Evolutionary conservation across 768 basidiomycete genomes (phyloP).

Genomic region (Tylopilus subfusipes): DNA sequence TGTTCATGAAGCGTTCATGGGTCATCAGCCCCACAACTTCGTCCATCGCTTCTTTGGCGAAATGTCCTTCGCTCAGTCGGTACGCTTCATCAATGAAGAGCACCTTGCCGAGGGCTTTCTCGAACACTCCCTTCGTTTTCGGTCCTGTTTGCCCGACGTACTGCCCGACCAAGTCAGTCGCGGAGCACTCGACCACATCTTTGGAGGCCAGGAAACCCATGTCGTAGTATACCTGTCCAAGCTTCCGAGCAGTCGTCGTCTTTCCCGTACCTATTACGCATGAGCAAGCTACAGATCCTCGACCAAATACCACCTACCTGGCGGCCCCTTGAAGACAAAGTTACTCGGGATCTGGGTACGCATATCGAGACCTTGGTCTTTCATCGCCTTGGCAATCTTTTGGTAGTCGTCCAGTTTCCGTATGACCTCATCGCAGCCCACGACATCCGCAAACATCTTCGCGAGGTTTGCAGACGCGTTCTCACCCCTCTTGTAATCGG

Average conservation of each 20-base stretch:
- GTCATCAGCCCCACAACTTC: constrained; percentile 67
- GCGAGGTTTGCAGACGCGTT: constrained; percentile 50
- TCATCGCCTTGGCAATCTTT: constrained; percentile 43
- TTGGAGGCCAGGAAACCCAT: constrained; percentile 55
- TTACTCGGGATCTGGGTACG: constrained; percentile 54
- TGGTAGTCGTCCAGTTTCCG: constrained; percentile 49
- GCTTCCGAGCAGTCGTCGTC: constrained; percentile 59
- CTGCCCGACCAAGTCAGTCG: constrained; percentile 66
- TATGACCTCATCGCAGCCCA: constrained; percentile 57
- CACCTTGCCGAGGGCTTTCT: constrained; percentile 64
- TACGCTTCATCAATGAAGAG: constrained; percentile 77
- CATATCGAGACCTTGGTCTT: constrained; percentile 40
- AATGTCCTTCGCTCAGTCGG: constrained; percentile 56
- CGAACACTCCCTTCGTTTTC: constrained; percentile 56
- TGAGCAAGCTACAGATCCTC: neutral
- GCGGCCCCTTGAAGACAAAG: constrained; percentile 73
- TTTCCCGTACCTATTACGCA: constrained; percentile 55
- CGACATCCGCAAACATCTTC: constrained; percentile 59
- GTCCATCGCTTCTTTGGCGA: constrained; percentile 71
- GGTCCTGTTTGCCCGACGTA: constrained; percentile 73
- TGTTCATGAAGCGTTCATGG: constrained; percentile 53
- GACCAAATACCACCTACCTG: constrained; percentile 38
- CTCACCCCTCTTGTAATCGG: constrained; percentile 49
- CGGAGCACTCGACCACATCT: constrained; percentile 66
- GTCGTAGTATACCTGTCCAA: constrained; percentile 62